Evolutionary conservation across 805 yeast species (phyloP).

Genomic region (Danielia reshetovae): DNA sequence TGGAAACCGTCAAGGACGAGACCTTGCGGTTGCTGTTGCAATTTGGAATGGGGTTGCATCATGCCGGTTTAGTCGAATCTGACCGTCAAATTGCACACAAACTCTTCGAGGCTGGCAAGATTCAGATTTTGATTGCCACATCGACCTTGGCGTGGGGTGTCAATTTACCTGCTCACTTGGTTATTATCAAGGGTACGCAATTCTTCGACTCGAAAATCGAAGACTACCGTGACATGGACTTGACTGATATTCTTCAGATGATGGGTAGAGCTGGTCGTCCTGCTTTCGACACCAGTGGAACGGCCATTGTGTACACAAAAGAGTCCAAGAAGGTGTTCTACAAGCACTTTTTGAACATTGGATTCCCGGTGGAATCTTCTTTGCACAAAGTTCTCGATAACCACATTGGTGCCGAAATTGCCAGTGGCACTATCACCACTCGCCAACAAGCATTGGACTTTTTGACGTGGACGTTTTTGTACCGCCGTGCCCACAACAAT

Average conservation of each 20-base stretch:
- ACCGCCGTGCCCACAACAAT: slow-evolving; percentile 69
- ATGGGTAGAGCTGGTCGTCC: slow-evolving; percentile 88
- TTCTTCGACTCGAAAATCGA: slow-evolving; percentile 46
- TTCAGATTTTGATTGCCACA: slow-evolving; percentile 72
- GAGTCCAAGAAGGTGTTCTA: slow-evolving; percentile 72
- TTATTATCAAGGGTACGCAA: slow-evolving; percentile 69
- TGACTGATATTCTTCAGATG: slow-evolving; percentile 78
- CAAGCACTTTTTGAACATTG: slow-evolving; percentile 72
- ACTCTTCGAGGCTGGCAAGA: slow-evolving; percentile 63
- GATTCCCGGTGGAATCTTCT: slow-evolving; percentile 81
- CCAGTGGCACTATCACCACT: slow-evolving; percentile 61
- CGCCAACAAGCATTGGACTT: slow-evolving; percentile 72
- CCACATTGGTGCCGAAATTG: slow-evolving; percentile 78
- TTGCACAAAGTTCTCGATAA: slow-evolving; percentile 73
- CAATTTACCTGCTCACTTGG: slow-evolving; percentile 47
- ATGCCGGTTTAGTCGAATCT: slow-evolving; percentile 73
- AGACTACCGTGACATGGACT: slow-evolving; percentile 66
- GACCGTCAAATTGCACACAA: slow-evolving; percentile 70
- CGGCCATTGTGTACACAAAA: slow-evolving; percentile 63
- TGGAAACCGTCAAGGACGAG: slow-evolving; percentile 70
- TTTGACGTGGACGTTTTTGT: slow-evolving; percentile 71
- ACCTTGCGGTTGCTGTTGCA: slow-evolving; percentile 70
- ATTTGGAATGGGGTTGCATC: slow-evolving; percentile 73
- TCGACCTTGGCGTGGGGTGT: slow-evolving; percentile 87
- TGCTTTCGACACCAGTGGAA: slow-evolving; percentile 74